Conservation (phyloP, 139 green algal species). For the Coelastrella sp. region DNA sequence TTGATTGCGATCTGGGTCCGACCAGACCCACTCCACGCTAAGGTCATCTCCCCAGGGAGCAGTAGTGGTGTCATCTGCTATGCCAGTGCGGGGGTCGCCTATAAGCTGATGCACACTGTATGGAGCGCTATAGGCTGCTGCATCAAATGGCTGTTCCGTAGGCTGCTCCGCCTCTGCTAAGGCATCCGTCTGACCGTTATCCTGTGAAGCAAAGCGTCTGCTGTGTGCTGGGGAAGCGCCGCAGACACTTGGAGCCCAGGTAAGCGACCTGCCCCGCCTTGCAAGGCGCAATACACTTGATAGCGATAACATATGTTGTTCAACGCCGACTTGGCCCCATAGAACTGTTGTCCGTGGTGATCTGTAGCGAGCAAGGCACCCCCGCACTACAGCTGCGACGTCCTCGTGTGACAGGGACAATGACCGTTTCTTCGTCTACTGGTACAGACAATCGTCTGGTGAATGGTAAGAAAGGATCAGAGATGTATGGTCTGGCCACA, state of each 20-base stretch:
- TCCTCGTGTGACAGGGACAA: no score
- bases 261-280: background rate
- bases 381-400: no score
- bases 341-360: background rate
- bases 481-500: no score
- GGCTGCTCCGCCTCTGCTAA: background rate
- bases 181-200: background rate
- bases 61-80: conserved; percentile 67
- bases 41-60: conserved; percentile 58
- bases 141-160: background rate
- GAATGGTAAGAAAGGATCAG: no score
- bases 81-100: conserved; percentile 67
- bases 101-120: conserved; percentile 26
- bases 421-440: no score
- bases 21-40: conserved; percentile 63
- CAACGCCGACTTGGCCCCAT: background rate
- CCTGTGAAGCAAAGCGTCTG: conserved; percentile 3
- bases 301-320: background rate
- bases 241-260: background rate
- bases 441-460: no score
- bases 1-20: conserved; percentile 55
- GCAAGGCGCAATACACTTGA: background rate
- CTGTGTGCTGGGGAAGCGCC: conserved; percentile 30
- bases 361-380: background rate
- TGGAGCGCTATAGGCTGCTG: conserved; percentile 5